Evolutionary conservation across 345 rosid genomes (phyloP).

Genomic region (Camelina neglecta): DNA sequence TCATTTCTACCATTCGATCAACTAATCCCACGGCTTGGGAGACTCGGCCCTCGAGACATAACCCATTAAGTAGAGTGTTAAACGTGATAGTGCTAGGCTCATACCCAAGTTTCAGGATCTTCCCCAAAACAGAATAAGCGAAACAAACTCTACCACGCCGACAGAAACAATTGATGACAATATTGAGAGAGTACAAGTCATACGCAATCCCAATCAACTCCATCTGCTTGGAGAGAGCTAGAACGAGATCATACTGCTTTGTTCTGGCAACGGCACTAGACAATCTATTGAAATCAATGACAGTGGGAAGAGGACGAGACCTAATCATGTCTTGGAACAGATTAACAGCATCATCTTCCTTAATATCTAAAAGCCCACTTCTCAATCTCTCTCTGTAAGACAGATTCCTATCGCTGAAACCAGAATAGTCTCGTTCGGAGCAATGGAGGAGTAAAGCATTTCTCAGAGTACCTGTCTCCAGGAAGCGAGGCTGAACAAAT

Average conservation of each 20-base stretch:
- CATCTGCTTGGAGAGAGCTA: too few species aligned
- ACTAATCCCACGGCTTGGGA: not conserved
- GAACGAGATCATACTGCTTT: too few species aligned
- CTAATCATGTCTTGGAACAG: not conserved
- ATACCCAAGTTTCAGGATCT: not conserved
- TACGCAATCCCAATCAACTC: too few species aligned
- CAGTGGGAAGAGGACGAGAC: conserved; percentile 3
- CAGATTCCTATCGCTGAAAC: not conserved
- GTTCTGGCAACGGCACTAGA: not conserved
- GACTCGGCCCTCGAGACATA: not conserved
- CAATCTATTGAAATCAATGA: not conserved
- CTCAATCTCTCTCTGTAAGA: conserved; percentile 1
- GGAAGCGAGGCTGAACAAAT: not conserved
- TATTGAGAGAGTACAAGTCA: too few species aligned
- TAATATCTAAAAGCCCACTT: not conserved
- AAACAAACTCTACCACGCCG: too few species aligned
- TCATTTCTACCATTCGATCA: not conserved
- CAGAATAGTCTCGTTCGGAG: not conserved
- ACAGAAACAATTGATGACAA: too few species aligned
- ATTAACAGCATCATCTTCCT: conserved; percentile 3
- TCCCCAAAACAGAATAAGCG: too few species aligned
- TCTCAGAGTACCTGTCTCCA: conserved; percentile 3
- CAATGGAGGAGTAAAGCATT: not conserved
- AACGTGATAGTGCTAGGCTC: not conserved
- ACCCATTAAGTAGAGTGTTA: not conserved